Conservation (phyloP, 2,329 filamentous ascomycete species). For the Xylariales sp. region DNA sequence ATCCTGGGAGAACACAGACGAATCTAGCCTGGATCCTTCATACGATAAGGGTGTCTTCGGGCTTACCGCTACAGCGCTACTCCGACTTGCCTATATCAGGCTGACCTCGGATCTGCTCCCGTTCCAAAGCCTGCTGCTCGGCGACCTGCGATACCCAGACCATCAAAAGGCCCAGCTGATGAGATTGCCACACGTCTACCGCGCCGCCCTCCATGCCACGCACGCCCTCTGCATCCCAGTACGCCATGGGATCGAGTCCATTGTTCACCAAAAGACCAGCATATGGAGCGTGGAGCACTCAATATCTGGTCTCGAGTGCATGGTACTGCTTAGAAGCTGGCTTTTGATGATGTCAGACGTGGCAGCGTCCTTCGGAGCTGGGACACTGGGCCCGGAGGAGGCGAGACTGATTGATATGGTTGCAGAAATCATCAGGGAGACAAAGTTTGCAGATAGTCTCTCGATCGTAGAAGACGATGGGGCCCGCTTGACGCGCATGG, state of each 20-base stretch:
- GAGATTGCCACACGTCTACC: slow-evolving; percentile 40
- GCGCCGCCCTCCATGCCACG: slow-evolving; percentile 46
- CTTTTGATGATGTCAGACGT: slow-evolving; percentile 16
- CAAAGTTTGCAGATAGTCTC: slow-evolving; percentile 13
- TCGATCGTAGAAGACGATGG: too few relatives aligned
- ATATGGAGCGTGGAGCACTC: slow-evolving; percentile 53
- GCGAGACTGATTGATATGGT: slow-evolving; percentile 16
- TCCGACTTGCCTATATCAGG: slow-evolving; percentile 15
- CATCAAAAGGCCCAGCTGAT: slow-evolving; percentile 29
- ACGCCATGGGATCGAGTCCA: slow-evolving; percentile 46
- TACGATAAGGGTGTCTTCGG: slow-evolving; percentile 48
- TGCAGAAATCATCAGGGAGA: slow-evolving; percentile 18
- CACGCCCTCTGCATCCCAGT: slow-evolving; percentile 51
- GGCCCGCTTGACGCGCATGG: too few relatives aligned
- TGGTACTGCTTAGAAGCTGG: slow-evolving; percentile 40
- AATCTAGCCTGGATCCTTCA: slow-evolving; percentile 49
- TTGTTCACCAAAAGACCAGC: slow-evolving; percentile 47
- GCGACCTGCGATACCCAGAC: slow-evolving; percentile 21
- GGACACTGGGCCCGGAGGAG: slow-evolving; percentile 12
- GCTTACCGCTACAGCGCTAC: slow-evolving; percentile 36
- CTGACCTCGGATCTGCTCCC: slow-evolving; percentile 35
- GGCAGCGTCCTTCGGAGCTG: slow-evolving; percentile 6
- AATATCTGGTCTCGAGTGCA: slow-evolving; percentile 48
- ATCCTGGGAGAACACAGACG: slow-evolving; percentile 46
- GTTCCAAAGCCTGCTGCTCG: slow-evolving; percentile 37